Evolutionary conservation across 495 filamentous ascomycete genomes (phyloP).

Genomic region (Aspergillus ellipticus): DNA sequence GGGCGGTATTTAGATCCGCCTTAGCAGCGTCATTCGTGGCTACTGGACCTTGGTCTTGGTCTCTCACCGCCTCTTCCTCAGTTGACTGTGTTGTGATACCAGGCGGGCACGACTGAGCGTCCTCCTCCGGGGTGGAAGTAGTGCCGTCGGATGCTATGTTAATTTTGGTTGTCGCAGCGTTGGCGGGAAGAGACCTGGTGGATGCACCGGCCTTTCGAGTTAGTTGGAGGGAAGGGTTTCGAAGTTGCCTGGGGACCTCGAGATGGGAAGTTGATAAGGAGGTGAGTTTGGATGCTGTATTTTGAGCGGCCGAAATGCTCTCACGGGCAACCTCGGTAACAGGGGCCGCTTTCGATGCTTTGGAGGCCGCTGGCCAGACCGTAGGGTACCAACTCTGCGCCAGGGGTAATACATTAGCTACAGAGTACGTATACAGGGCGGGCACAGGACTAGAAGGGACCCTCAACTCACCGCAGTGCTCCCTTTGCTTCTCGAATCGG

Average conservation of each 20-base stretch:
- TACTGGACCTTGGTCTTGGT: constrained; percentile 11
- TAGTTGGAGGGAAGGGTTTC: constrained; percentile 39
- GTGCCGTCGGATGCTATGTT: constrained; percentile 49
- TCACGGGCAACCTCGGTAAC: constrained; percentile 75
- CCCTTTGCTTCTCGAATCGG: constrained; percentile 31
- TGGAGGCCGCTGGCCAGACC: constrained; percentile 59
- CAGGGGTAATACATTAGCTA: constrained; percentile 16
- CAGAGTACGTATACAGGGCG: neutral
- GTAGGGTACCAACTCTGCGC: constrained; percentile 49
- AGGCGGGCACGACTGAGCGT: constrained; percentile 21
- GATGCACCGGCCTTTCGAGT: constrained; percentile 38
- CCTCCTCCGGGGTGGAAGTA: constrained; percentile 29
- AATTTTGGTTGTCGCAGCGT: constrained; percentile 45
- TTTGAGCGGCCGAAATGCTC: constrained; percentile 61
- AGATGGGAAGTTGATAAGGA: constrained; percentile 32
- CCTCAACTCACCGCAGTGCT: constrained; percentile 26
- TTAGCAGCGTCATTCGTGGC: constrained; percentile 18
- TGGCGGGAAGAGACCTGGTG: constrained; percentile 45
- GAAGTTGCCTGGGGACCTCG: constrained; percentile 22
- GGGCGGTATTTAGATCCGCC: constrained; percentile 12
- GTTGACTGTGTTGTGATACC: constrained; percentile 16
- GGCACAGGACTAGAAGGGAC: neutral
- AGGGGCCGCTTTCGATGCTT: constrained; percentile 61
- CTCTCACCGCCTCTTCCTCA: constrained; percentile 21
- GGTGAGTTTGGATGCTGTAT: constrained; percentile 39